phyloP scores from a whole-genome alignment of 2,329 filamentous ascomycete species.

The Aureobasidium namibiae region DNA sequence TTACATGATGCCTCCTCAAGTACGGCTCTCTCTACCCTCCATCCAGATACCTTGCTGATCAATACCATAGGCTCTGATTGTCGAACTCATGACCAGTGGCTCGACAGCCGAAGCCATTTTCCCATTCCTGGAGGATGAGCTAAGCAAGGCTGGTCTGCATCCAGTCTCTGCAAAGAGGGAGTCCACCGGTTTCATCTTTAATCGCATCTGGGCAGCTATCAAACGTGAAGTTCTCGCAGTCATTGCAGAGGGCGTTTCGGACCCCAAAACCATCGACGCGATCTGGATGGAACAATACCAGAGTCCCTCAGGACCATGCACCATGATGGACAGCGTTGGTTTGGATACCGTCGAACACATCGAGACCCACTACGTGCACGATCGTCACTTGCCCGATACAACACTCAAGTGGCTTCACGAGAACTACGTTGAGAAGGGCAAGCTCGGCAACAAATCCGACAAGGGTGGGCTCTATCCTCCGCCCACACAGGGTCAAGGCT shows the following conservation, averaged over 20 bases:
- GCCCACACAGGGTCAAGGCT: background rate
- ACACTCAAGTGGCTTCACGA: conserved; percentile 39
- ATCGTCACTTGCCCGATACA: conserved; percentile 36
- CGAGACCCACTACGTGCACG: conserved; percentile 44
- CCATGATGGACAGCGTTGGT: conserved; percentile 29
- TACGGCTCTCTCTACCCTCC: too few relatives aligned
- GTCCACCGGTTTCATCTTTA: conserved; percentile 48
- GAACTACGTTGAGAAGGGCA: conserved; percentile 41
- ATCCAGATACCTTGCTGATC: too few relatives aligned
- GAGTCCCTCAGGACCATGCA: conserved; percentile 12
- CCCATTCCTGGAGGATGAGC: too few relatives aligned
- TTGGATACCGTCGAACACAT: conserved; percentile 48
- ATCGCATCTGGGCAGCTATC: conserved; percentile 50
- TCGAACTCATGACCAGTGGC: conserved; percentile 48
- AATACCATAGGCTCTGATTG: conserved; percentile 29
- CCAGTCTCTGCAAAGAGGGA: too few relatives aligned
- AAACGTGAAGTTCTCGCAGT: conserved; percentile 45
- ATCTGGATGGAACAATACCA: conserved; percentile 37
- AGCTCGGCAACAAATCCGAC: conserved; percentile 31
- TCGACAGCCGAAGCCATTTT: too few relatives aligned
- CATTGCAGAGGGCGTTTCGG: conserved; percentile 41
- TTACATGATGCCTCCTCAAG: conserved; percentile 48
- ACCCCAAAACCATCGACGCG: conserved; percentile 36
- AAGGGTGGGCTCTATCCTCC: conserved; percentile 16
- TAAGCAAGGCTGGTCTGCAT: too few relatives aligned